Conservation (phyloP, 2,329 filamentous ascomycete genomes). For the Dendryphion nanum region DNA sequence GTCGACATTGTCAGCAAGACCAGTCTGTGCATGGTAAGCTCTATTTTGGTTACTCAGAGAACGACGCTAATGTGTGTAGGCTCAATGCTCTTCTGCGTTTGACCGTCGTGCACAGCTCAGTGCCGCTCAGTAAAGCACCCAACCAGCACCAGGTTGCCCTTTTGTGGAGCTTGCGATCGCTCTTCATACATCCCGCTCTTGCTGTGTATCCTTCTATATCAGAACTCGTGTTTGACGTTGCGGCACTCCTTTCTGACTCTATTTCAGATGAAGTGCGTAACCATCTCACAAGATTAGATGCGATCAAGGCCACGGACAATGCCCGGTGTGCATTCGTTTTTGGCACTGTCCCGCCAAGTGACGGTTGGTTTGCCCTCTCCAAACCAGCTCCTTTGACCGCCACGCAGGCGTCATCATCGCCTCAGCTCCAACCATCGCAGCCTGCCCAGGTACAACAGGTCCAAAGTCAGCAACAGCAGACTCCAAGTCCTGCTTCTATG, state of each 20-base stretch:
- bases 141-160: constrained; percentile 31
- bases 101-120: constrained; percentile 35
- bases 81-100: constrained; percentile 42
- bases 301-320: constrained; percentile 24
- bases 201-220: constrained; percentile 32
- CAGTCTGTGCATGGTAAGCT: constrained; percentile 24
- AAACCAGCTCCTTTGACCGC: constrained; percentile 19
- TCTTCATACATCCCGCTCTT: constrained; percentile 41
- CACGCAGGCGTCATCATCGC: constrained; percentile 1
- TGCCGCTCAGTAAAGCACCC: constrained; percentile 19
- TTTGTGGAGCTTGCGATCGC: constrained; percentile 33
- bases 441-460: constrained; percentile 3
- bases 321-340: constrained; percentile 42
- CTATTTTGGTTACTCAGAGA: background rate
- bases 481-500: constrained; percentile 7
- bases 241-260: constrained; percentile 41
- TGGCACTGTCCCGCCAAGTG: constrained; percentile 30
- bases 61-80: constrained; percentile 12
- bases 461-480: constrained; percentile 19
- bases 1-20: background rate
- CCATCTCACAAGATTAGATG: constrained; percentile 29
- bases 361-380: constrained; percentile 45
- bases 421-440: constrained; percentile 3
- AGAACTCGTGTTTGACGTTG: constrained; percentile 46
- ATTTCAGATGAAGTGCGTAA: constrained; percentile 40